phyloP scores from a whole-genome alignment of 1,284 basidiomycete genomes.

The Uromyces viciae-fabae region DNA sequence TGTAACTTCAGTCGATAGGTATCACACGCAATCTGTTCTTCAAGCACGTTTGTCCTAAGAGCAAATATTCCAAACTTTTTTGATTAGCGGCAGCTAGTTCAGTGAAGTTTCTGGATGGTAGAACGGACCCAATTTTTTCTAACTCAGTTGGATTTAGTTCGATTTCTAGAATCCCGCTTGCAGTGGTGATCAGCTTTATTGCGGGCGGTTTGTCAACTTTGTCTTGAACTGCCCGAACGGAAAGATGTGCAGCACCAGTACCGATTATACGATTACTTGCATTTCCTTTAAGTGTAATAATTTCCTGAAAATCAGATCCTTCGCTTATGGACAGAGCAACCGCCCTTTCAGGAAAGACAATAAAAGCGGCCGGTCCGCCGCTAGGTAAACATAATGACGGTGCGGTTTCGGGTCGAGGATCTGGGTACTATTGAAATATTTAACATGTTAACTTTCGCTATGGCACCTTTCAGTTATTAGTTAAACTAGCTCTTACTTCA shows the following conservation, averaged over 20 bases:
- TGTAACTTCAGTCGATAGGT: conserved; percentile 68
- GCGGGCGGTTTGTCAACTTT: conserved; percentile 21
- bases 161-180: conserved; percentile 39
- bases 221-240: conserved; percentile 15
- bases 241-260: conserved; percentile 17
- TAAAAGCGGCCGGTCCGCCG: conserved; percentile 51
- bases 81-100: not conserved
- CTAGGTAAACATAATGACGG: conserved; percentile 51
- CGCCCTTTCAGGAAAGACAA: conserved; percentile 48
- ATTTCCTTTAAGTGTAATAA: conserved; percentile 24
- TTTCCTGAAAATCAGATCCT: conserved; percentile 23
- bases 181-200: conserved; percentile 48
- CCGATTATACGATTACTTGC: conserved; percentile 34
- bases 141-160: conserved; percentile 33
- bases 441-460: not conserved
- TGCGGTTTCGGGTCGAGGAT: conserved; percentile 49
- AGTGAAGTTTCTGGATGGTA: not conserved
- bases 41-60: conserved; percentile 4
- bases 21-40: conserved; percentile 43
- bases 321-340: conserved; percentile 31
- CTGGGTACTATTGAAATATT: conserved; percentile 46
- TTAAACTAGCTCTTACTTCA: conserved; percentile 19
- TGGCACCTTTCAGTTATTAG: not conserved
- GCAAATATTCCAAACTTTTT: not conserved
- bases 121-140: conserved; percentile 5